Base-by-base conservation (phyloP, 2,329 filamentous ascomycete species). In the Ophiocordyceps unilateralis region DNA sequence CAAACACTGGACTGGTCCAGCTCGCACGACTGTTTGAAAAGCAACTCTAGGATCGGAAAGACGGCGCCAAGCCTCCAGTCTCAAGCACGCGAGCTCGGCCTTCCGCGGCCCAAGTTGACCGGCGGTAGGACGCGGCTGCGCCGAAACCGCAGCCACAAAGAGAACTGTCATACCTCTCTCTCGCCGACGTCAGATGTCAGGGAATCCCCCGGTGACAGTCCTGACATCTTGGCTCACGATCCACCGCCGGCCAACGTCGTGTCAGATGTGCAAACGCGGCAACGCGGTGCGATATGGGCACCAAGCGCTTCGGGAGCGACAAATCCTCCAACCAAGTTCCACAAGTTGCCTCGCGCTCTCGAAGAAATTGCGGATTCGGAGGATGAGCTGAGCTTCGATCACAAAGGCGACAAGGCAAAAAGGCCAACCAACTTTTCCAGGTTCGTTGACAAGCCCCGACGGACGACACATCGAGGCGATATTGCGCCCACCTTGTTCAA, bases 351-450 rank as follows among this genome's bases (percentile, higher is more conserved):
- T 10, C 40, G 39, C 4, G n/a, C 17, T 6, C 5, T n/a, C 14
- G 36, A 30, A 11, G 48, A 53, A 21, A 39, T 46, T 2, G 47
- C 50, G 17, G 47, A 53, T 2, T 58, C 53, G 2, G 57, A 57
- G 23, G 59, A 62, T 41, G 58, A 62, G 45, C 49, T 62, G 12
- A 48, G 43, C 23, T 43, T 21, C 3, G 24, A 44, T 36, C 21
- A 39, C 22, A 23, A 40, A 21, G 4, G 12, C 2, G 6, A 22
- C 10, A 24, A 15, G 17, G 39, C 24, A 12, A 50, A 50, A 24
- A 49, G 42, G 20, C 2, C 11, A 17, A 48, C 43, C 38, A 50
- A 49, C 32, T 51, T 49, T 22, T 45, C 49, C 17, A 41, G 40
- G 4, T 24, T 51, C 9, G 19, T 21, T 30, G 10, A 11, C 30